Conservation (phyloP, 805 yeast genomes). For the Pichia paraexigua region DNA sequence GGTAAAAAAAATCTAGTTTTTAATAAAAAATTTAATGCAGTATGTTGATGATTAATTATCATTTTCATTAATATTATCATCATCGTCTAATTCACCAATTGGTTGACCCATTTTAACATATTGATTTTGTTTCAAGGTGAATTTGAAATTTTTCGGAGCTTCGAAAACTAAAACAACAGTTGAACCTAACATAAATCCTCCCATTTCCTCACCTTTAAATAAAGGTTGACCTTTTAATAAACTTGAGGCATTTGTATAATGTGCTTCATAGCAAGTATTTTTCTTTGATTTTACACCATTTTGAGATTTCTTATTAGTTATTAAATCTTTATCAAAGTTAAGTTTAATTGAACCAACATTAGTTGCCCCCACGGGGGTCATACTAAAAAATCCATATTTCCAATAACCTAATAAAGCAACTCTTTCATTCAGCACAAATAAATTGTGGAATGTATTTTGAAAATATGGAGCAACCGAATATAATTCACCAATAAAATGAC, state of each 20-base stretch:
- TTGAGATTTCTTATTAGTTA: constrained; percentile 70
- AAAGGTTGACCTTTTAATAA: constrained; percentile 82
- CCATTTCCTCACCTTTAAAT: constrained; percentile 88
- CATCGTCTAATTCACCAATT: constrained; percentile 39
- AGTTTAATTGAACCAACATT: constrained; percentile 93
- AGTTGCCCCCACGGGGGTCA: constrained; percentile 99
- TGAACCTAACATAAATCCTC: constrained; percentile 93
- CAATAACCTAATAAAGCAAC: constrained; percentile 93
- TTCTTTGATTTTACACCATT: constrained; percentile 47
- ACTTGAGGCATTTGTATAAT: constrained; percentile 71
- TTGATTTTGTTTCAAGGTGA: constrained; percentile 63
- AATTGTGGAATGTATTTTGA: constrained; percentile 76
- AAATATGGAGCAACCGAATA: constrained; percentile 96
- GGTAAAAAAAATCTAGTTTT: neutral
- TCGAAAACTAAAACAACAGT: constrained; percentile 97
- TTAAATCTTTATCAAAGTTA: constrained; percentile 83
- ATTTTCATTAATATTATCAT: neutral
- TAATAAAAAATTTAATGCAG: neutral
- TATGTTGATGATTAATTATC: neutral
- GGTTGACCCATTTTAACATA: constrained; percentile 78
- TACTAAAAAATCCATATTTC: constrained; percentile 94
- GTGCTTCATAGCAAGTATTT: constrained; percentile 89
- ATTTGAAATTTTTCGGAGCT: constrained; percentile 78
- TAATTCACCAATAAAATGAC: constrained; percentile 93
- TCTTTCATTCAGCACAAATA: constrained; percentile 88